These are phyloP conservation scores for Taxillus chinensis DNA, from an alignment of 164 flowering plant species.

Conservation along the genomic window DNA sequence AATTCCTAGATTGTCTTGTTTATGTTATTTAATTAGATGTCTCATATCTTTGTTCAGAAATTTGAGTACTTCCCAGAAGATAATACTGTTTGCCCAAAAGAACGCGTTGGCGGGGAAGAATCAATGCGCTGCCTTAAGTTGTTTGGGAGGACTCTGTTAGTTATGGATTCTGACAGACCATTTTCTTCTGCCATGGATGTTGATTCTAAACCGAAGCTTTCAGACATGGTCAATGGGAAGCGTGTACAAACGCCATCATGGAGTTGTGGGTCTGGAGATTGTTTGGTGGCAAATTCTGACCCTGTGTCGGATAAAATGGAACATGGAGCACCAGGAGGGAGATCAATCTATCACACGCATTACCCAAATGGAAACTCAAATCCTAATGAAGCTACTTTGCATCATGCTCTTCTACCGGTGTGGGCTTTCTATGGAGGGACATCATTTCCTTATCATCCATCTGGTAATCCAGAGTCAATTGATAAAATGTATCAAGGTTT, in stretches of 20 bases:
- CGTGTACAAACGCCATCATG: slow-evolving; percentile 4
- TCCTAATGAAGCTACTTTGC: slow-evolving; percentile 9
- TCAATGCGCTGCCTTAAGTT: slow-evolving; percentile 43
- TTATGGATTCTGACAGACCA: slow-evolving; percentile 29
- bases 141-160: slow-evolving; percentile 53
- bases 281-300: not conserved
- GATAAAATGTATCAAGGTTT: slow-evolving; percentile 6
- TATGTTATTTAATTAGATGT: not conserved
- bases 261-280: slow-evolving; percentile 7
- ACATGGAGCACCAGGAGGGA: slow-evolving; percentile 6
- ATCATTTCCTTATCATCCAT: slow-evolving; percentile 15
- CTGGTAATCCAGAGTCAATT: slow-evolving; percentile 10
- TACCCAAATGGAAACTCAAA: slow-evolving; percentile 10
- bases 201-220: slow-evolving; percentile 10
- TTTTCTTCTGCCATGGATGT: slow-evolving; percentile 15
- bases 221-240: slow-evolving; percentile 12
- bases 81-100: slow-evolving; percentile 9
- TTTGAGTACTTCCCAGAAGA: slow-evolving; percentile 11
- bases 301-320: slow-evolving; percentile 16
- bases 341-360: slow-evolving; percentile 17
- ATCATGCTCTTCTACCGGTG: slow-evolving; percentile 16
- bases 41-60: slow-evolving; percentile 19
- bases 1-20: not conserved
- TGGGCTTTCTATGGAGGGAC: slow-evolving; percentile 26
- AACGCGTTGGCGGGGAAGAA: slow-evolving; percentile 18